A percentile compares a stretch with the other conserved stretches of the same genome.
These are phyloP conservation scores for Rhizodiscina lignyota DNA, from an alignment of 495 filamentous ascomycete genomes.

Conservation along the genomic window DNA sequence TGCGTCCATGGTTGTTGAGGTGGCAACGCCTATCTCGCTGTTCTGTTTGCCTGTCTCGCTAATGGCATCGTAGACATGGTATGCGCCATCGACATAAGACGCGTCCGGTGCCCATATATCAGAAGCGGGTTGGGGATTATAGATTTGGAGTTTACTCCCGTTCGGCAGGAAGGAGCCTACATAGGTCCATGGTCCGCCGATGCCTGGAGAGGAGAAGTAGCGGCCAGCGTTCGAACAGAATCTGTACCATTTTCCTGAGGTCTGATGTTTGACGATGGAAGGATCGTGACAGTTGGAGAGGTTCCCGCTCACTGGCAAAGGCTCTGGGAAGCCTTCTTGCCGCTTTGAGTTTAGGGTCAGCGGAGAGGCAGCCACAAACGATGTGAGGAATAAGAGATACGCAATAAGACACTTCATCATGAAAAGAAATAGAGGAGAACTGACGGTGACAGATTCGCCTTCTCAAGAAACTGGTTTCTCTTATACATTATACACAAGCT, in stretches of 20 bases:
- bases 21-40: conserved; percentile 52
- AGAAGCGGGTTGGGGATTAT: conserved; percentile 38
- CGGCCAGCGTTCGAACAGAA: conserved; percentile 49
- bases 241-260: conserved; percentile 58
- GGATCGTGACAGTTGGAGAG: too few relatives aligned
- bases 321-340: too few relatives aligned
- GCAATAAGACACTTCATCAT: too few relatives aligned
- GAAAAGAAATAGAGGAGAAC: too few relatives aligned
- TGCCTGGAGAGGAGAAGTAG: conserved; percentile 34
- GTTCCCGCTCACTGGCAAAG: too few relatives aligned
- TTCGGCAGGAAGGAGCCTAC: conserved; percentile 37
- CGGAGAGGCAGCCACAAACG: too few relatives aligned
- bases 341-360: too few relatives aligned
- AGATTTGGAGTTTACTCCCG: conserved; percentile 36
- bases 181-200: conserved; percentile 50
- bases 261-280: conserved; percentile 42
- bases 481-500: too few relatives aligned
- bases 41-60: conserved; percentile 45
- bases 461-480: too few relatives aligned
- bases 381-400: too few relatives aligned
- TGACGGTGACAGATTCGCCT: too few relatives aligned
- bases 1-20: conserved; percentile 39
- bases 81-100: conserved; percentile 32
- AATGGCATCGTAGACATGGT: conserved; percentile 60
- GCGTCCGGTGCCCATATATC: conserved; percentile 64